Evolutionary conservation across 2,329 filamentous ascomycete species (phyloP).

Genomic region (Cryphonectria nitschkei): DNA sequence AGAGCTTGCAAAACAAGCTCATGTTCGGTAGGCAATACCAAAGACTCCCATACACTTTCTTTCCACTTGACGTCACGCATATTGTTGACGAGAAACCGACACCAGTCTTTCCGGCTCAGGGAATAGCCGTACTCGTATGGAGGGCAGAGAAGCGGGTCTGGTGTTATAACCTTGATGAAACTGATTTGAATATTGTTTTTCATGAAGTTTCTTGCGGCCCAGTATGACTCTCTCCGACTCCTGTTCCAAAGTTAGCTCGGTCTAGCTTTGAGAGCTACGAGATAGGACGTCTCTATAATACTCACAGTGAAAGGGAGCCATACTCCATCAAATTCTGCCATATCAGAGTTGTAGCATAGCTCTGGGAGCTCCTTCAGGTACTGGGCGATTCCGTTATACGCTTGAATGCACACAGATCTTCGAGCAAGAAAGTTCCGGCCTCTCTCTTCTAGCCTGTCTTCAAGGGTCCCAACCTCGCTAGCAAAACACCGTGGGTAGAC

Average conservation of each 20-base stretch:
- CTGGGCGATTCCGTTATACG: background rate
- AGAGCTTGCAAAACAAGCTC: slow-evolving; percentile 34
- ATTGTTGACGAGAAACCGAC: slow-evolving; percentile 19
- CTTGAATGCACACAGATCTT: background rate
- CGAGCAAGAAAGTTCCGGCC: background rate
- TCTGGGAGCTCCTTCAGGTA: background rate
- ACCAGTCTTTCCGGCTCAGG: slow-evolving; percentile 20
- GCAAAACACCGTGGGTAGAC: background rate
- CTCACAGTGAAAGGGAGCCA: background rate
- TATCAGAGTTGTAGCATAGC: background rate
- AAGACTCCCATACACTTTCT: slow-evolving; percentile 20
- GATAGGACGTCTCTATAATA: background rate
- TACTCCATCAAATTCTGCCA: background rate
- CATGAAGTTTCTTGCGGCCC: background rate
- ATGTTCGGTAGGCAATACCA: slow-evolving; percentile 19
- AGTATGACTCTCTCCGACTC: background rate
- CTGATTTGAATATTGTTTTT: background rate
- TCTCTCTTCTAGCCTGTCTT: background rate
- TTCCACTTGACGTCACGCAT: slow-evolving; percentile 24
- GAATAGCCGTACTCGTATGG: background rate
- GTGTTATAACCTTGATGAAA: background rate
- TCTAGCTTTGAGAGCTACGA: background rate
- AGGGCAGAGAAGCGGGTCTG: background rate
- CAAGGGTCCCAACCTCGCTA: background rate
- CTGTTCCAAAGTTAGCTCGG: background rate